These are phyloP conservation scores for Gossypium aridum DNA, from an alignment of 441 rosid species.

Conservation along the genomic window DNA sequence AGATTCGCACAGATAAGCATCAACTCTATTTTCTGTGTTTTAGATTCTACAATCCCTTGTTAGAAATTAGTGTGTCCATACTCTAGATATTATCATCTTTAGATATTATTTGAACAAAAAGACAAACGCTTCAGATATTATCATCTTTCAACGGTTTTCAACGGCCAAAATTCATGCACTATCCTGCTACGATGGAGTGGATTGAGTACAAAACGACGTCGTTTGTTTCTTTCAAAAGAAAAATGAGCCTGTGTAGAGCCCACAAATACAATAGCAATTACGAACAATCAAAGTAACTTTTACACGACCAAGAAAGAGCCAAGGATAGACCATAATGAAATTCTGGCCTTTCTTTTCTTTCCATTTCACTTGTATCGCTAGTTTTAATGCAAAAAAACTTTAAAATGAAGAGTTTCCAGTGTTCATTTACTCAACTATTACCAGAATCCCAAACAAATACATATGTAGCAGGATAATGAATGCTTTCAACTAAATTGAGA, in stretches of 20 bases:
- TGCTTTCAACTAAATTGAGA: neutral
- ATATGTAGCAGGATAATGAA: neutral
- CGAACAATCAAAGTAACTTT: neutral
- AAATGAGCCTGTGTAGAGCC: neutral
- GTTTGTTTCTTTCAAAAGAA: neutral
- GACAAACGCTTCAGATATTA: neutral
- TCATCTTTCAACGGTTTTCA: constrained; percentile 7
- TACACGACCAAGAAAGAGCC: neutral
- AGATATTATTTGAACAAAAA: neutral
- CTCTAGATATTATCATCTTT: neutral
- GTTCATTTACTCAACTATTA: neutral
- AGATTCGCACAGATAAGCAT: constrained; percentile 41
- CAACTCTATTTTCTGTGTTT: neutral
- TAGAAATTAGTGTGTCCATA: neutral
- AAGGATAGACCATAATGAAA: neutral
- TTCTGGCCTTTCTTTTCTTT: neutral
- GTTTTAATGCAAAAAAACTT: neutral
- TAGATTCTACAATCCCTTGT: neutral
- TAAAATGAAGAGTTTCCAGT: neutral
- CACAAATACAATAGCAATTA: neutral
- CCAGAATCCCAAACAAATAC: neutral
- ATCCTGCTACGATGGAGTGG: neutral
- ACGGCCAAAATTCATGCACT: neutral
- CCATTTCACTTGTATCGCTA: neutral
- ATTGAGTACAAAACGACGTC: neutral